A percentile compares a stretch with the other conserved stretches of the same genome.
Evolutionary conservation across 768 basidiomycete species (phyloP).

Genomic region (Termitomyces sp.): DNA sequence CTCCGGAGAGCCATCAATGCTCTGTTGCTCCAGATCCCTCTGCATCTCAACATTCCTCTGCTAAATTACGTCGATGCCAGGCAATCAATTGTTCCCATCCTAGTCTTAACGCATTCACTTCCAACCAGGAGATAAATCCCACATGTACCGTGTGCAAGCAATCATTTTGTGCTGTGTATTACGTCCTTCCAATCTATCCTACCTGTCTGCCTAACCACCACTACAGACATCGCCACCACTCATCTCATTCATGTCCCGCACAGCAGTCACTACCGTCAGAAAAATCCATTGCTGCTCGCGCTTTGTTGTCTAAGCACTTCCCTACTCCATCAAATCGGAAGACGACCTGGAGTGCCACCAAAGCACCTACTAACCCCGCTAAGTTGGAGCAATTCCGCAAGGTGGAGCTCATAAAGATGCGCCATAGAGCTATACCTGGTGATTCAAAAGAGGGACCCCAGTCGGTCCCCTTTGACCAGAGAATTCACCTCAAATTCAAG

Average conservation of each 20-base stretch:
- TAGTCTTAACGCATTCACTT: constrained; percentile 39
- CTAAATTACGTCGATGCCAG: constrained; percentile 45
- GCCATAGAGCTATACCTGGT: constrained; percentile 59
- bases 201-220: constrained; percentile 2
- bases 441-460: constrained; percentile 52
- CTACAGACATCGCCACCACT: constrained; percentile 60
- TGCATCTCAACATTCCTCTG: constrained; percentile 10
- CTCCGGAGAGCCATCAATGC: constrained; percentile 59
- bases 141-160: constrained; percentile 49
- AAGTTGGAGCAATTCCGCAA: constrained; percentile 51
- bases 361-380: constrained; percentile 42
- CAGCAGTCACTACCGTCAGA: constrained; percentile 11
- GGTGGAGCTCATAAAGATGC: constrained; percentile 69
- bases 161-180: constrained; percentile 63
- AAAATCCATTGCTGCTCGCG: constrained; percentile 45
- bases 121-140: constrained; percentile 21
- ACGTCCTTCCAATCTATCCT: constrained; percentile 6
- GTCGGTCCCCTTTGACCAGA: constrained; percentile 45
- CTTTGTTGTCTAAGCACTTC: constrained; percentile 52
- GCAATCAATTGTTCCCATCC: constrained; percentile 47
- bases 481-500: constrained; percentile 51
- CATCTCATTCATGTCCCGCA: constrained; percentile 52
- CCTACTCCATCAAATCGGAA: constrained; percentile 21
- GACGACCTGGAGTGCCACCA: constrained; percentile 19
- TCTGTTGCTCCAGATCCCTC: constrained; percentile 9